Evolutionary conservation across 2,329 filamentous ascomycete species (phyloP).

Genomic region (Graphiopsis chlorocephala): DNA sequence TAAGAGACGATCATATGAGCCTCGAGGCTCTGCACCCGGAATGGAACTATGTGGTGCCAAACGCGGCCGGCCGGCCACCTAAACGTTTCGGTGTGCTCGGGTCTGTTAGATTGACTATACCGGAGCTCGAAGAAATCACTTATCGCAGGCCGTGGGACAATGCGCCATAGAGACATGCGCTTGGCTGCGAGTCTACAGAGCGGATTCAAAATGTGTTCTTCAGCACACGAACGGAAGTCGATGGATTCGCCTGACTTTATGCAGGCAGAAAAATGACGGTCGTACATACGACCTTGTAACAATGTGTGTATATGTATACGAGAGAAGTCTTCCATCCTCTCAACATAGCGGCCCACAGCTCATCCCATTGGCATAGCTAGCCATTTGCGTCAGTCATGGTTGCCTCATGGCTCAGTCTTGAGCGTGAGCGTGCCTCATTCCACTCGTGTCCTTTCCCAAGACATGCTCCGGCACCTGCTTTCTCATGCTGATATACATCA

Average conservation of each 20-base stretch:
- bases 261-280: background rate
- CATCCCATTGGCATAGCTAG: background rate
- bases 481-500: background rate
- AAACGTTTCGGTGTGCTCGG: background rate
- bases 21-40: background rate
- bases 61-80: no score
- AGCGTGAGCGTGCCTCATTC: background rate
- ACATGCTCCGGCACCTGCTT: background rate
- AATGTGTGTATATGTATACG: constrained; percentile 1
- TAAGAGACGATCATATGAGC: background rate
- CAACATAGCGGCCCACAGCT: background rate
- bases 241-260: background rate
- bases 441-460: background rate
- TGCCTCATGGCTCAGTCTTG: background rate
- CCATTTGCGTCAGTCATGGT: background rate
- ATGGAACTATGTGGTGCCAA: background rate
- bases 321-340: background rate
- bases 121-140: background rate
- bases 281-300: background rate
- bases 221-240: background rate
- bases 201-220: background rate
- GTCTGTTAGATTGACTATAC: background rate
- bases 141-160: background rate
- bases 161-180: background rate
- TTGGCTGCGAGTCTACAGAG: background rate